phyloP scores from a whole-genome alignment of 305 asterid species.

The Solanum aculeatissimum region DNA sequence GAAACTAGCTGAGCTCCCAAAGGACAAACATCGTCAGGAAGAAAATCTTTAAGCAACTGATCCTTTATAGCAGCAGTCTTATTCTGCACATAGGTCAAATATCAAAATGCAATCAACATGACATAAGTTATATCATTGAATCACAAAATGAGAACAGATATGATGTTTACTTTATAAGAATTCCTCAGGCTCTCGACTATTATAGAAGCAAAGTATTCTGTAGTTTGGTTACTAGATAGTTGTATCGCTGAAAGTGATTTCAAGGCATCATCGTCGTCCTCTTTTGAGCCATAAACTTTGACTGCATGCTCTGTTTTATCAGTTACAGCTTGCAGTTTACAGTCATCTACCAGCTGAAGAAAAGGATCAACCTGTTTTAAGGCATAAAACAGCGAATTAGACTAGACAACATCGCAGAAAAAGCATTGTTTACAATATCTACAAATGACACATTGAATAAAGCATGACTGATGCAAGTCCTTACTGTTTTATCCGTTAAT shows the following conservation, averaged over 20 bases:
- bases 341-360: constrained; percentile 58
- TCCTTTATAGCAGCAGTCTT: constrained; percentile 38
- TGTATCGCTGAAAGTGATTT: constrained; percentile 35
- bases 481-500: constrained; percentile 45
- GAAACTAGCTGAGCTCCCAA: constrained; percentile 38
- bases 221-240: constrained; percentile 45
- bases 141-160: constrained; percentile 12
- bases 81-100: constrained; percentile 27
- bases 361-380: constrained; percentile 63
- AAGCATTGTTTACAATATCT: background rate
- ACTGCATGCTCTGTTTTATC: constrained; percentile 9
- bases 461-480: constrained; percentile 12
- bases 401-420: background rate
- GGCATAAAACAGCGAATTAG: background rate
- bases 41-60: constrained; percentile 54
- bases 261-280: constrained; percentile 62
- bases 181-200: constrained; percentile 41
- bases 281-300: constrained; percentile 53
- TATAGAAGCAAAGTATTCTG: constrained; percentile 46
- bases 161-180: constrained; percentile 17
- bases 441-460: background rate
- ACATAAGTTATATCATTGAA: background rate
- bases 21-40: constrained; percentile 61
- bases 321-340: constrained; percentile 50
- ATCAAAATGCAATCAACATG: constrained; percentile 4